Evolutionary conservation across 352 stramenopile genomes (phyloP).

Genomic region (Phytopythium sindhum): DNA sequence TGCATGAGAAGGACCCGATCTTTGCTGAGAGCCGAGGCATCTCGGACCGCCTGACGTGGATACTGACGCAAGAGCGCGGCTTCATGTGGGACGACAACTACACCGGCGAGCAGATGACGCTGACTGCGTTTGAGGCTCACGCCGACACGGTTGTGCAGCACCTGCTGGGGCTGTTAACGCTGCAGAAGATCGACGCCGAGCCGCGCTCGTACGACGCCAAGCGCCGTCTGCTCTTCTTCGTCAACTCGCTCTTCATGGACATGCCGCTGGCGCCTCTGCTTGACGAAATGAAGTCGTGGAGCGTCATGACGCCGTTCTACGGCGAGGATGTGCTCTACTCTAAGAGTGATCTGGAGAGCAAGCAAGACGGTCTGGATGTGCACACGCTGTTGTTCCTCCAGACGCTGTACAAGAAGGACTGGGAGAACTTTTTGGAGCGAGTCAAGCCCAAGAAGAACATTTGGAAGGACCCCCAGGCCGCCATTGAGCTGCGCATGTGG

Average conservation of each 20-base stretch:
- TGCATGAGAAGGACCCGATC: conserved; percentile 77
- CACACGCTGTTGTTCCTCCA: conserved; percentile 90
- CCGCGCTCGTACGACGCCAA: conserved; percentile 95
- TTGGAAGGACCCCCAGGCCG: conserved; percentile 84
- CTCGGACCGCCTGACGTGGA: conserved; percentile 94
- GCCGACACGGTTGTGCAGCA: conserved; percentile 82
- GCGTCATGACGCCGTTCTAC: conserved; percentile 98
- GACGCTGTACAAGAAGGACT: conserved; percentile 97
- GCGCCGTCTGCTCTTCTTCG: conserved; percentile 96
- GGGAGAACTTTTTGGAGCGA: conserved; percentile 98
- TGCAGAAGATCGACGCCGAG: conserved; percentile 97
- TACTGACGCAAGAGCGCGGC: conserved; percentile 95
- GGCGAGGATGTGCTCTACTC: conserved; percentile 97
- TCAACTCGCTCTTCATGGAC: conserved; percentile 99
- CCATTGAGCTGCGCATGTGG: conserved; percentile 94
- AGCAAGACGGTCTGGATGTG: conserved; percentile 91
- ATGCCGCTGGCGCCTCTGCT: conserved; percentile 96
- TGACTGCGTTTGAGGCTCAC: conserved; percentile 81
- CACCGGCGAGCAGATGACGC: conserved; percentile 92
- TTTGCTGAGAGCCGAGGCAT: conserved; percentile 89
- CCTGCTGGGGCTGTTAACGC: conserved; percentile 92
- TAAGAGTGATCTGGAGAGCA: conserved; percentile 95
- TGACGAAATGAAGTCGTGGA: conserved; percentile 98
- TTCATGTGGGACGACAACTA: conserved; percentile 99
- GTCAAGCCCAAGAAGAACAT: conserved; percentile 92